Conservation (phyloP, 1,284 basidiomycete species). For the Cystobasidium sp. region DNA sequence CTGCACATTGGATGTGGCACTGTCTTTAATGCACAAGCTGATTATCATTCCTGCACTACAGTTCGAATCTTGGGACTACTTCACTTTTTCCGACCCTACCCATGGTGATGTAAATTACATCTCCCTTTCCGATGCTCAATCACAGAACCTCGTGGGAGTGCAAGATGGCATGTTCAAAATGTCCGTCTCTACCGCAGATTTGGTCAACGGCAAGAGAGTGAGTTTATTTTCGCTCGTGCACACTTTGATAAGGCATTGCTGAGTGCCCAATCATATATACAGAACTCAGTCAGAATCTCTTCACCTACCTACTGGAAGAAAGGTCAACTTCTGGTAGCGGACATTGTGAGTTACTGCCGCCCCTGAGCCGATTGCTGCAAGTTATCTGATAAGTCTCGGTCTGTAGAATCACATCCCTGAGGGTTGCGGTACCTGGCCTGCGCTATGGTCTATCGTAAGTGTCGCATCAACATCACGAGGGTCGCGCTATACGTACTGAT, state of each 20-base stretch:
- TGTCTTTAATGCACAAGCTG: not conserved
- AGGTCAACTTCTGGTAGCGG: slow-evolving; percentile 31
- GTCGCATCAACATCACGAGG: not conserved
- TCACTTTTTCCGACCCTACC: slow-evolving; percentile 39
- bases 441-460: slow-evolving; percentile 40
- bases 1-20: not conserved
- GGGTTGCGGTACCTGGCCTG: slow-evolving; percentile 42
- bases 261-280: no score
- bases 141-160: slow-evolving; percentile 15
- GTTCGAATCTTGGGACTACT: slow-evolving; percentile 44
- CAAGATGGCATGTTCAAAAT: slow-evolving; percentile 43
- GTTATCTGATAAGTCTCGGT: not conserved
- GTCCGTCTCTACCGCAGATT: slow-evolving; percentile 21
- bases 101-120: slow-evolving; percentile 44
- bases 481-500: not conserved
- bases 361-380: not conserved
- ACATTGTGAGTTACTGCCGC: slow-evolving; percentile 9
- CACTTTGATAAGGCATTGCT: not conserved
- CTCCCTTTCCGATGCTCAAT: slow-evolving; percentile 23
- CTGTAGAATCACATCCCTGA: slow-evolving; percentile 41
- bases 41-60: not conserved
- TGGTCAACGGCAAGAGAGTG: slow-evolving; percentile 31
- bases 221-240: not conserved
- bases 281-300: slow-evolving; percentile 42
- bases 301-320: slow-evolving; percentile 42